These are phyloP conservation scores for Thermoascus crustaceus DNA, from an alignment of 2,329 filamentous ascomycete genomes.

Conservation along the genomic window DNA sequence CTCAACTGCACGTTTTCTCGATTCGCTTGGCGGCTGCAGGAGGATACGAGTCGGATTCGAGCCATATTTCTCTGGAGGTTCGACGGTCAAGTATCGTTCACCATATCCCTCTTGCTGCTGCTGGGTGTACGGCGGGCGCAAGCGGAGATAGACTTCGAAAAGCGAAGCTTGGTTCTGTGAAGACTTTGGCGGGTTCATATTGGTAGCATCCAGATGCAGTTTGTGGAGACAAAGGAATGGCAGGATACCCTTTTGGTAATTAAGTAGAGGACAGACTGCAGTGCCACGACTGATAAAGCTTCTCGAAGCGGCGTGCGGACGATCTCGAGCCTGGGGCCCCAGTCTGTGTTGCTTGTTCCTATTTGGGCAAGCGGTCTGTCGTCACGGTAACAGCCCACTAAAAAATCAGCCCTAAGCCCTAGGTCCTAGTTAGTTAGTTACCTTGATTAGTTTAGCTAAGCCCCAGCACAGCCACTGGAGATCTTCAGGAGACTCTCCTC, in stretches of 20 bases:
- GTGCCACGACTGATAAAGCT: too few species aligned
- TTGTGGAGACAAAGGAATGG: too few species aligned
- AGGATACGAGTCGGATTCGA: constrained; percentile 59
- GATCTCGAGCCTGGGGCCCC: too few species aligned
- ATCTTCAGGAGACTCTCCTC: too few species aligned
- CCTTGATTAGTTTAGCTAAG: too few species aligned
- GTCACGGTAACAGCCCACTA: constrained; percentile 1
- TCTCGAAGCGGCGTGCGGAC: too few species aligned
- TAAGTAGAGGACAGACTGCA: too few species aligned
- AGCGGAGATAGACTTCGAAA: constrained; percentile 84
- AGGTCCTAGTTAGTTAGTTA: too few species aligned
- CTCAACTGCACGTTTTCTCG: constrained; percentile 77
- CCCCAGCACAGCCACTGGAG: too few species aligned
- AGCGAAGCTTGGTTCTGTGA: constrained; percentile 48
- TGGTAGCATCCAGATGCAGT: background rate
- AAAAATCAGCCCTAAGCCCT: too few species aligned
- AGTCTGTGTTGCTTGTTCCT: too few species aligned
- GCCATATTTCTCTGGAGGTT: constrained; percentile 39
- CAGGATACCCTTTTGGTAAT: too few species aligned
- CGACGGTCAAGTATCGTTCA: constrained; percentile 71
- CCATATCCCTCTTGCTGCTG: constrained; percentile 32
- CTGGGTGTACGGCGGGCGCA: constrained; percentile 59
- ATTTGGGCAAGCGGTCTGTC: background rate
- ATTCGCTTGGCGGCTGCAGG: constrained; percentile 71
- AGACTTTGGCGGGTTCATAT: constrained; percentile 38